Evolutionary conservation across 768 basidiomycete species (phyloP).

Genomic region (Leccinum ochraceum): DNA sequence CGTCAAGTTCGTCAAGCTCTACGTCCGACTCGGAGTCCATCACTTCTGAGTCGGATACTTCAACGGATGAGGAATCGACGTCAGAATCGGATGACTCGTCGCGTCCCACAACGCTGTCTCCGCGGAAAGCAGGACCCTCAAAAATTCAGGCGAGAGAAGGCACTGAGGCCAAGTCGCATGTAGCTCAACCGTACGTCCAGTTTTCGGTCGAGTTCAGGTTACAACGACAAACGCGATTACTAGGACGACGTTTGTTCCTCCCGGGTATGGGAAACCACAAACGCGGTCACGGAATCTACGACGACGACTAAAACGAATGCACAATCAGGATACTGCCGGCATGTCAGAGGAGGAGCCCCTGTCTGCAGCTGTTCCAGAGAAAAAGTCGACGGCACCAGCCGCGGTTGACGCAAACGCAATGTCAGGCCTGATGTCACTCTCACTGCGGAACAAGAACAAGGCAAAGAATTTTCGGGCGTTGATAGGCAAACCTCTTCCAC

Average conservation of each 20-base stretch:
- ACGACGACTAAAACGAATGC: constrained; percentile 46
- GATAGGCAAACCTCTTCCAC: constrained; percentile 41
- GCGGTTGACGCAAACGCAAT: constrained; percentile 12
- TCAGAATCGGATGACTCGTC: constrained; percentile 16
- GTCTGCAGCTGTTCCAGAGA: constrained; percentile 32
- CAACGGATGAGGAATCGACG: constrained; percentile 16
- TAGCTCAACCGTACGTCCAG: constrained; percentile 8
- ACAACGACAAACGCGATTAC: background rate
- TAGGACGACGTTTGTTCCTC: constrained; percentile 42
- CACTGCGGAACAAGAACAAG: constrained; percentile 74
- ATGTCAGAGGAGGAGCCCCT: constrained; percentile 25
- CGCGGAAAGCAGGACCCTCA: constrained; percentile 10
- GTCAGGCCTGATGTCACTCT: constrained; percentile 40
- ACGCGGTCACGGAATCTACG: constrained; percentile 62
- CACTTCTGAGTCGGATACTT: constrained; percentile 25
- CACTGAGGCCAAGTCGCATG: constrained; percentile 5
- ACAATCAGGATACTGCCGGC: constrained; percentile 25
- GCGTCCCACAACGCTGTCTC: background rate
- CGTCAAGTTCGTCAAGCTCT: constrained; percentile 18
- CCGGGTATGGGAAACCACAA: constrained; percentile 57
- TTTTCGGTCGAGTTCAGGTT: background rate
- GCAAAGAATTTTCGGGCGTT: constrained; percentile 63
- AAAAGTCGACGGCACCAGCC: background rate
- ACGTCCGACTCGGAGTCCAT: constrained; percentile 26
- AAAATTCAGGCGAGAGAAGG: constrained; percentile 15